phyloP scores from a whole-genome alignment of 1,284 basidiomycete genomes.

The Thelephora terrestris region DNA sequence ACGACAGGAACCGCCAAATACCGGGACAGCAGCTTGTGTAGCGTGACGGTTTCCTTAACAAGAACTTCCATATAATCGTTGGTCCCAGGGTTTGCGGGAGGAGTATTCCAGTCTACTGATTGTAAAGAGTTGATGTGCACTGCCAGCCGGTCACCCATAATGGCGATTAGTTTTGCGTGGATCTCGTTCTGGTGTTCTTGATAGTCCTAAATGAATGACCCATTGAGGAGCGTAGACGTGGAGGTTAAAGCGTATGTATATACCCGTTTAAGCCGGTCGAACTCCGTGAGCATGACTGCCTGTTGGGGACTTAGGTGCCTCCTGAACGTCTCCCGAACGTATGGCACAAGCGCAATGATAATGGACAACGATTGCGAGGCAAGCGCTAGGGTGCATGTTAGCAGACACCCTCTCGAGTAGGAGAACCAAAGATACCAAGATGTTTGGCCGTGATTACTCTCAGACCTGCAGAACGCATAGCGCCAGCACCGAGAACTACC shows the following conservation, averaged over 20 bases:
- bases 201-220: slow-evolving; percentile 57
- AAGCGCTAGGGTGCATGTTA: slow-evolving; percentile 48
- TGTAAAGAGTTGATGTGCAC: slow-evolving; percentile 77
- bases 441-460: slow-evolving; percentile 99
- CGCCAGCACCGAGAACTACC: slow-evolving; percentile 94
- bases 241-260: slow-evolving; percentile 19
- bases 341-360: slow-evolving; percentile 92
- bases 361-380: slow-evolving; percentile 94
- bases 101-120: slow-evolving; percentile 68
- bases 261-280: slow-evolving; percentile 94
- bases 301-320: slow-evolving; percentile 89
- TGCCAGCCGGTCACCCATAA: slow-evolving; percentile 92
- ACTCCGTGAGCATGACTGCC: slow-evolving; percentile 94
- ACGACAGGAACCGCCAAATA: slow-evolving; percentile 75
- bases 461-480: slow-evolving; percentile 94
- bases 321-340: slow-evolving; percentile 89
- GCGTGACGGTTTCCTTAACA: slow-evolving; percentile 90
- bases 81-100: slow-evolving; percentile 43
- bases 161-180: slow-evolving; percentile 93
- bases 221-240: background rate
- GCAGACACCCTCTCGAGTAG: slow-evolving; percentile 7
- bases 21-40: slow-evolving; percentile 93
- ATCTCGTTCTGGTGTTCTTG: slow-evolving; percentile 99
- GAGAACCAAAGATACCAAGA: slow-evolving; percentile 48
- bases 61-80: slow-evolving; percentile 87